These are phyloP conservation scores for Porphyrellus sp. DNA, from an alignment of 1,284 basidiomycete species.

Conservation along the genomic window DNA sequence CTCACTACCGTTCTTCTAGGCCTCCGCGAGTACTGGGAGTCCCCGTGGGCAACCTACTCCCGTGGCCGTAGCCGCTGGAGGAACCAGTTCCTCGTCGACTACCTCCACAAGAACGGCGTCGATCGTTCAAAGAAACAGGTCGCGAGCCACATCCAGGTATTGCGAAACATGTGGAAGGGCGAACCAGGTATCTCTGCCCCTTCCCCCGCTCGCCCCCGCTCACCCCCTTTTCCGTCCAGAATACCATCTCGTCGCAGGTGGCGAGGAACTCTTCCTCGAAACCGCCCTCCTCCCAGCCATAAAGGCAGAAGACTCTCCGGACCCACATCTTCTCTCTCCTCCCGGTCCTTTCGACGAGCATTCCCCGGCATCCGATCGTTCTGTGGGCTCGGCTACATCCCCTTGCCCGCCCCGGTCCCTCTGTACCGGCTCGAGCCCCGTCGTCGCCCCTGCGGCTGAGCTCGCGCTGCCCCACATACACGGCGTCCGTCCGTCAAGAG, in stretches of 20 bases:
- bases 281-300: slow-evolving; percentile 42
- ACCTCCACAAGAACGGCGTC: slow-evolving; percentile 63
- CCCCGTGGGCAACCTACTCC: slow-evolving; percentile 73
- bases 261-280: slow-evolving; percentile 65
- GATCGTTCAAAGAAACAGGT: slow-evolving; percentile 77
- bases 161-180: slow-evolving; percentile 83
- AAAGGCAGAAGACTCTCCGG: slow-evolving; percentile 48
- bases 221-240: slow-evolving; percentile 42
- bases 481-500: slow-evolving; percentile 18
- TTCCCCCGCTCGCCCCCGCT: slow-evolving; percentile 10
- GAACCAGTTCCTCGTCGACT: slow-evolving; percentile 79
- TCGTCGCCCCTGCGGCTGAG: slow-evolving; percentile 23
- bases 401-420: slow-evolving; percentile 26
- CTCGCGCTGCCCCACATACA: slow-evolving; percentile 29
- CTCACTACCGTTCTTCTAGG: slow-evolving; percentile 39
- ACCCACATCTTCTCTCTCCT: slow-evolving; percentile 39
- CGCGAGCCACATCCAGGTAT: slow-evolving; percentile 77
- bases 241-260: slow-evolving; percentile 65
- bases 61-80: slow-evolving; percentile 75
- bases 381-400: slow-evolving; percentile 30
- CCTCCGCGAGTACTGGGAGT: slow-evolving; percentile 71
- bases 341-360: slow-evolving; percentile 30
- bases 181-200: slow-evolving; percentile 52
- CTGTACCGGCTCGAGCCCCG: slow-evolving; percentile 29
- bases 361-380: slow-evolving; percentile 36